Evolutionary conservation across 129 eudicot species (phyloP).

Genomic region (Gnaphalium uliginosum): DNA sequence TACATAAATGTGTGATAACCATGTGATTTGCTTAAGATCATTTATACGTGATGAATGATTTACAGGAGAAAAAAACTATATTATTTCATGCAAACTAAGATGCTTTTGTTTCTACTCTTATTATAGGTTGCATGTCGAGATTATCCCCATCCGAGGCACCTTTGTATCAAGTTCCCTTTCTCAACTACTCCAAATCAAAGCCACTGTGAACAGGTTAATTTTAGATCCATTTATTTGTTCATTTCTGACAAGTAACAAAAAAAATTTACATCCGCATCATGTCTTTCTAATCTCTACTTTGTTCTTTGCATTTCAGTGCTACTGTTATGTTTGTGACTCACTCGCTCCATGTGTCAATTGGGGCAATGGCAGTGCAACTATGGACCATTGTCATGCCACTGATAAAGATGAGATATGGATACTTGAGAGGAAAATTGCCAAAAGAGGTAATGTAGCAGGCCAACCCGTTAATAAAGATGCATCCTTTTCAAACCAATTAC

Average conservation of each 20-base stretch:
- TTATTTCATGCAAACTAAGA: neutral
- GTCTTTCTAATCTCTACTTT: conserved; percentile 12
- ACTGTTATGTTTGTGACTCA: conserved; percentile 48
- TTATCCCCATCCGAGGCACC: conserved; percentile 50
- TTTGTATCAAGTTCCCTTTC: conserved; percentile 42
- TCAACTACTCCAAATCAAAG: conserved; percentile 27
- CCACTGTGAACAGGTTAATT: conserved; percentile 51
- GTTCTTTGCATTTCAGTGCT: conserved; percentile 36
- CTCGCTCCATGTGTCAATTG: conserved; percentile 43
- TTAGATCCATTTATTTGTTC: conserved; percentile 3
- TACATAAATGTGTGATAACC: neutral
- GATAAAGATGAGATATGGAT: conserved; percentile 39
- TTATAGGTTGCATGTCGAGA: conserved; percentile 47
- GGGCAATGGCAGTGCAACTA: conserved; percentile 38
- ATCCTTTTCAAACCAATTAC: neutral
- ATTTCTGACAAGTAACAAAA: neutral
- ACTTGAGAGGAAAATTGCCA: conserved; percentile 28
- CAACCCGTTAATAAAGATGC: conserved; percentile 8
- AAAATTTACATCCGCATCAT: neutral
- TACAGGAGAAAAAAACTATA: neutral
- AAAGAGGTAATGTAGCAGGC: conserved; percentile 30
- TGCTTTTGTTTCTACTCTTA: neutral
- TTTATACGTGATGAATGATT: neutral
- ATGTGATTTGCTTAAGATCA: conserved; percentile 11
- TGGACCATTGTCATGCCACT: conserved; percentile 42